Conservation (phyloP, 495 filamentous ascomycete genomes). For the Pseudoneurospora amorphoporcata region DNA sequence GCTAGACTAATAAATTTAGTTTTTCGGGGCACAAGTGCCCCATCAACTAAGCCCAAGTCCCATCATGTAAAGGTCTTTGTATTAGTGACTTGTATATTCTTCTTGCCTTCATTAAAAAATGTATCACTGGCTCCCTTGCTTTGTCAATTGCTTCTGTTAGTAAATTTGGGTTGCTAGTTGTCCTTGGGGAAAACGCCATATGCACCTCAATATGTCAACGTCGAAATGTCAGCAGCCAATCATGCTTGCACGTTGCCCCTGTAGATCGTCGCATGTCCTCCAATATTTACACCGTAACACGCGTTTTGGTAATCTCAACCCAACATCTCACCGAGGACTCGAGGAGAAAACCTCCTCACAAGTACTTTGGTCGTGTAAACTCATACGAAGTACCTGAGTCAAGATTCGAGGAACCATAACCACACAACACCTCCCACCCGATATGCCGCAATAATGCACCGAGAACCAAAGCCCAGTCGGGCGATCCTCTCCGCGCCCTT, state of each 20-base stretch:
- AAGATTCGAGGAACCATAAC: not conserved
- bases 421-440: not conserved
- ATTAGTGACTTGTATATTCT: not conserved
- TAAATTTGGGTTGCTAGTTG: not conserved
- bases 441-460: not conserved
- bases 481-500: not conserved
- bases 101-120: not conserved
- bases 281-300: not conserved
- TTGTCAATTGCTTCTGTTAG: not conserved
- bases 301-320: not conserved
- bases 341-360: not conserved
- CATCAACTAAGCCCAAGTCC: constrained; percentile 8
- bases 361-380: not conserved
- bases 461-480: not conserved
- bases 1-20: constrained; percentile 24
- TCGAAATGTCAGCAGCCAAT: not conserved
- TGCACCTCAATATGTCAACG: not conserved
- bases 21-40: constrained; percentile 28
- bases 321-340: not conserved
- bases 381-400: not conserved
- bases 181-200: not conserved
- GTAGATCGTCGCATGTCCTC: not conserved
- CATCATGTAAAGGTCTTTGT: not conserved
- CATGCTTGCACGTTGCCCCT: not conserved
- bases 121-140: not conserved